phyloP scores from a whole-genome alignment of 2,329 filamentous ascomycete species.

The Aspergillus aculeatus region DNA sequence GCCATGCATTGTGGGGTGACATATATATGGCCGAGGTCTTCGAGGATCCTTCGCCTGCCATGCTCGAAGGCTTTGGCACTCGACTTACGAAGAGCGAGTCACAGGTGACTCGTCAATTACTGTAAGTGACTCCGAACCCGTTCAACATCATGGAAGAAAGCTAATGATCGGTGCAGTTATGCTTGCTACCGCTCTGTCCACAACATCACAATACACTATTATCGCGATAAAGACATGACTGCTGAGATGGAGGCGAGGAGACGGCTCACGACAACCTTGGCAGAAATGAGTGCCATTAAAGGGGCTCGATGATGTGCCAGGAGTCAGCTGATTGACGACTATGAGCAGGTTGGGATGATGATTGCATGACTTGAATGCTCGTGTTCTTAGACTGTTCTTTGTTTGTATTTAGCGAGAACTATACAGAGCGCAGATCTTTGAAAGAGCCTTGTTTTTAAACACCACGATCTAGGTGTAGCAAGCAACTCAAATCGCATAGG shows the following conservation, averaged over 20 bases:
- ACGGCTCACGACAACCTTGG: conserved; percentile 32
- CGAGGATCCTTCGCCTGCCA: conserved; percentile 34
- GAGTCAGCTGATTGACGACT: not conserved
- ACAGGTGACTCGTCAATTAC: conserved; percentile 32
- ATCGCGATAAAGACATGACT: conserved; percentile 36
- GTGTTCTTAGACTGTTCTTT: not conserved
- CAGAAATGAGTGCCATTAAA: conserved; percentile 27
- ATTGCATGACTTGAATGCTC: not conserved
- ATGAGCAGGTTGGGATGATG: not conserved
- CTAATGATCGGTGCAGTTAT: conserved; percentile 29
- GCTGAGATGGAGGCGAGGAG: conserved; percentile 40
- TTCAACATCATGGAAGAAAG: not conserved
- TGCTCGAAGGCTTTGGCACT: conserved; percentile 38
- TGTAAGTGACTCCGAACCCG: conserved; percentile 29
- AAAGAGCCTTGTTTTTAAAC: not conserved
- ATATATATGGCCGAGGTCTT: conserved; percentile 54
- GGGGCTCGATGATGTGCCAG: not conserved
- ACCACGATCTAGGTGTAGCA: too few relatives aligned
- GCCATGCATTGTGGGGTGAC: conserved; percentile 58
- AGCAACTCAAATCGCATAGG: too few relatives aligned
- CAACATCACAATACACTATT: conserved; percentile 40
- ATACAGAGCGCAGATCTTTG: not conserved
- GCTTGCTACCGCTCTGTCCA: conserved; percentile 40
- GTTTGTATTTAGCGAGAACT: not conserved
- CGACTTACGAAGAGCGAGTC: conserved; percentile 21